Evolutionary conservation across 495 filamentous ascomycete species (phyloP), one percentile per base, ranked within the genome.

Genomic region (Annulohypoxylon bovei): DNA sequence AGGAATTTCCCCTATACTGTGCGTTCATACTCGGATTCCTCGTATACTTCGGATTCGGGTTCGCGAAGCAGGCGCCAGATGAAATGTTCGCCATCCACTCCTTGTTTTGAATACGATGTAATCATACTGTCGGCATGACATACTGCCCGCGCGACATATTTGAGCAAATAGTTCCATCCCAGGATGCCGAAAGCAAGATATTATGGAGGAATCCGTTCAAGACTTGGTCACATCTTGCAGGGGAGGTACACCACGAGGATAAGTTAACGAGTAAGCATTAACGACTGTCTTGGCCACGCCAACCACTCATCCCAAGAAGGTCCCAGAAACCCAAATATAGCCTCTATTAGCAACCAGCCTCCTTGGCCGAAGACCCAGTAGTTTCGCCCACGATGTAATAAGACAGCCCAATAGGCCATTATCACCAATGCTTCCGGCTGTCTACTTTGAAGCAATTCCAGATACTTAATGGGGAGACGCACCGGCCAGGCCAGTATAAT

Each of bases 341-440:
- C 22, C 16, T 22, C 4, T 1, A 67, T 81, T 1, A 79, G 32
- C 68, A 67, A 14, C 62, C 67, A 1, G 63, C 81, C 82, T 1
- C 80, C 70, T 47, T 75, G 58, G 3, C 81, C 80, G 59, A 82
- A 74, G 11, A 73, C 58, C 84, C 84, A 86, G 39, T 65, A 74
- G 5, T 73, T 62, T 9, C 78, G 63, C 27, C 61, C 58, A 12
- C 35, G 53, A 71, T 84, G 76, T 35, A 84, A 39, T 3, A 82
- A 16, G 4, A 81, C 76, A 0, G 74, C 75, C 57, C 78, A 85
- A 66, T 81, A 75, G 6, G 80, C 80, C 22, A 85, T 65, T 1
- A 86, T 78, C 7, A 82, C 73, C 20, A 86, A 65, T 0, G 83
- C 82, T 20, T 63, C 37, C 16, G 37, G 40, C 3, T 30, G 27